phyloP scores from a whole-genome alignment of 2,329 filamentous ascomycete genomes.

The Pseudogymnoascus sp. region DNA sequence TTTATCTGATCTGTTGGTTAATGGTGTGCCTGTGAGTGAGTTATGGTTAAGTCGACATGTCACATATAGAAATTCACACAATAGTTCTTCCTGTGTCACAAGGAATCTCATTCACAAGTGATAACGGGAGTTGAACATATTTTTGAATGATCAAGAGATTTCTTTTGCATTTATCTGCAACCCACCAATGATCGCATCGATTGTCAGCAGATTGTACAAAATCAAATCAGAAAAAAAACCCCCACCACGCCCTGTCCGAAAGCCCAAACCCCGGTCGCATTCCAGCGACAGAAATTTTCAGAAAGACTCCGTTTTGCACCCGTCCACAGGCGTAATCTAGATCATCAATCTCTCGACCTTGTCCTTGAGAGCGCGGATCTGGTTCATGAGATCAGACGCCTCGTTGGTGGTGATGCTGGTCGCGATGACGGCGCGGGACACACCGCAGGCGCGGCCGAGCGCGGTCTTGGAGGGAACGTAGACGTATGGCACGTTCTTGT shows the following conservation, averaged over 20 bases:
- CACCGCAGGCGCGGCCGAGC: conserved; percentile 83
- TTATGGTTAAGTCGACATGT: not conserved
- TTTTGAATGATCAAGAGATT: conserved; percentile 7
- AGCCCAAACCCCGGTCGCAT: conserved; percentile 7
- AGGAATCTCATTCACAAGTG: conserved; percentile 8
- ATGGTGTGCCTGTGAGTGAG: not conserved
- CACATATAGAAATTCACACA: conserved; percentile 9
- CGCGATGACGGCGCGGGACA: conserved; percentile 79
- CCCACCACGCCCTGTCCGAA: not conserved
- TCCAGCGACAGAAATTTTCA: conserved; percentile 9
- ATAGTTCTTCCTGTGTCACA: conserved; percentile 10
- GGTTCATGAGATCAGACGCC: conserved; percentile 74
- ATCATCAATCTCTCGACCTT: conserved; percentile 96
- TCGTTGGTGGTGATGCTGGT: conserved; percentile 88
- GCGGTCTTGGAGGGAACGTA: conserved; percentile 74
- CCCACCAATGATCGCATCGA: not conserved
- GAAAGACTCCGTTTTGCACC: not conserved
- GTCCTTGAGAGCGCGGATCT: conserved; percentile 84
- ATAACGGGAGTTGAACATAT: conserved; percentile 10
- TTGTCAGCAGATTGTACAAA: conserved; percentile 5
- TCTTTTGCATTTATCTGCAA: conserved; percentile 5
- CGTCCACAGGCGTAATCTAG: conserved; percentile 40
- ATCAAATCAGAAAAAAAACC: conserved; percentile 1
- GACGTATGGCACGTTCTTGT: conserved; percentile 68
- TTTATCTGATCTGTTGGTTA: not conserved